These are phyloP conservation scores for Lathyrus aphaca DNA, from an alignment of 306 rosid genomes.

Conservation along the genomic window DNA sequence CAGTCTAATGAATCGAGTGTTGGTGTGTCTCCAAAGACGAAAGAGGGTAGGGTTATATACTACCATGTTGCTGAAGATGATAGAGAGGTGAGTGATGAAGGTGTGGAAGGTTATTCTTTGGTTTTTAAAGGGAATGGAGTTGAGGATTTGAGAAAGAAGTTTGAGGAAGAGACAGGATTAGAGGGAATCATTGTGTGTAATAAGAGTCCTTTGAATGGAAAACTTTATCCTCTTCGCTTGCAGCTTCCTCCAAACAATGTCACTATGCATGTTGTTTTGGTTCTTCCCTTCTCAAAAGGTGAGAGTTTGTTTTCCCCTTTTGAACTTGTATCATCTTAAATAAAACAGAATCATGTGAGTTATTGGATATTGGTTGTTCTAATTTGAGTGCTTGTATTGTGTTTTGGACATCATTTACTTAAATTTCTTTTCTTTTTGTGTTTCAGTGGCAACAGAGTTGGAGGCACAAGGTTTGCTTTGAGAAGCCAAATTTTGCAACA, in stretches of 20 bases:
- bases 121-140: conserved; percentile 80
- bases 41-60: conserved; percentile 78
- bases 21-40: conserved; percentile 50
- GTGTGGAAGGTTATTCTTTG: conserved; percentile 53
- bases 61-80: conserved; percentile 79
- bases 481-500: conserved; percentile 41
- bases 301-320: background rate
- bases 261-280: conserved; percentile 70
- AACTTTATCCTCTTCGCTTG: conserved; percentile 83
- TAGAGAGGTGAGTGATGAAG: conserved; percentile 74
- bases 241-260: conserved; percentile 94
- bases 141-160: conserved; percentile 66
- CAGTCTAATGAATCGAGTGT: conserved; percentile 58
- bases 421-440: conserved; percentile 13
- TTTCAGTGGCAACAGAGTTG: conserved; percentile 64
- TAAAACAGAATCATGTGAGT: background rate
- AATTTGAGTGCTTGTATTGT: background rate
- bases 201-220: conserved; percentile 77
- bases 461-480: conserved; percentile 55
- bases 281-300: conserved; percentile 68
- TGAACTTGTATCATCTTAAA: background rate
- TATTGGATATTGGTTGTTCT: background rate
- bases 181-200: conserved; percentile 71
- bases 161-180: conserved; percentile 83
- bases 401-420: background rate